Evolutionary conservation across 306 rosid species (phyloP).

Genomic region (Carpinus viminea): DNA sequence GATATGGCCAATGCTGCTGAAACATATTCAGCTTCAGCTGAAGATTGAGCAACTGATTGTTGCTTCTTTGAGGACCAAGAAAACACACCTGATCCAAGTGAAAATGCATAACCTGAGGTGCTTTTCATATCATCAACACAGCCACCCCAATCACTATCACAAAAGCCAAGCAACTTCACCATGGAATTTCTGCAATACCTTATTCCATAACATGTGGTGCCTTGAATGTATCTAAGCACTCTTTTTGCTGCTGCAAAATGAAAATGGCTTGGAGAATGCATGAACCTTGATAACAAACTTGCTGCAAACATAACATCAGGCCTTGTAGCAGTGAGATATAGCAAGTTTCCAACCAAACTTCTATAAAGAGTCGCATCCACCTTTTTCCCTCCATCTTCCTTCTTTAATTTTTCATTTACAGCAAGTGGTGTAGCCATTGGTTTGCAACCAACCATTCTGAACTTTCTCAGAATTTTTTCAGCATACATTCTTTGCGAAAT

Average conservation of each 20-base stretch:
- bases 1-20: too few relatives aligned
- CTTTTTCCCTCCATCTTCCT: neutral
- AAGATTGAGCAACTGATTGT: neutral
- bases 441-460: neutral
- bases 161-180: too few relatives aligned
- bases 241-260: too few relatives aligned
- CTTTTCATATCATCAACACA: too few relatives aligned
- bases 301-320: neutral
- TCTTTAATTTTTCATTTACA: neutral
- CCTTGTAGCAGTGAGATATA: neutral
- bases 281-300: too few relatives aligned
- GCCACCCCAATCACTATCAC: too few relatives aligned
- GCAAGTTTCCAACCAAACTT: neutral
- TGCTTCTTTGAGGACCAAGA: neutral
- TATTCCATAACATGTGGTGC: too few relatives aligned
- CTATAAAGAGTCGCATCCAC: neutral
- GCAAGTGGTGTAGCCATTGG: neutral
- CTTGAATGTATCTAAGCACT: too few relatives aligned
- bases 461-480: neutral
- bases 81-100: neutral
- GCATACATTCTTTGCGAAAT: neutral
- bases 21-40: neutral
- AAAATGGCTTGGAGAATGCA: too few relatives aligned
- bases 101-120: too few relatives aligned
- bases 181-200: too few relatives aligned